A percentile compares a stretch with the other conserved stretches of the same genome.
These are phyloP conservation scores for Eutrema japonicum DNA, from an alignment of 345 rosid species.

Conservation along the genomic window DNA sequence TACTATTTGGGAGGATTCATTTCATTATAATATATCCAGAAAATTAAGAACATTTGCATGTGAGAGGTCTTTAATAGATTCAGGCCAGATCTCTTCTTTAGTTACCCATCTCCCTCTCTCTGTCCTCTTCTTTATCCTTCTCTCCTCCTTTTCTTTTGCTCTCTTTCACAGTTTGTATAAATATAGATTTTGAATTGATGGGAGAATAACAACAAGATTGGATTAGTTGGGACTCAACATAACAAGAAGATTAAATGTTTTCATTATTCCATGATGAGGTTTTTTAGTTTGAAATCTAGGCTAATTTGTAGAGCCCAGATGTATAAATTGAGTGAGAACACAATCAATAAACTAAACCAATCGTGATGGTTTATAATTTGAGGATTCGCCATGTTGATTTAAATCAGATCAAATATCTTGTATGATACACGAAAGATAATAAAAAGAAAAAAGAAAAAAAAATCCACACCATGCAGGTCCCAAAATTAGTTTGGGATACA, in stretches of 20 bases:
- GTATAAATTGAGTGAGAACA: neutral
- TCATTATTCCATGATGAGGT: neutral
- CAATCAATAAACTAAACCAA: neutral
- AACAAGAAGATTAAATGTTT: neutral
- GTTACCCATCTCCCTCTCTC: conserved; percentile 32
- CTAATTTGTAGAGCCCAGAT: neutral
- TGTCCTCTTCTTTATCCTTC: conserved; percentile 25
- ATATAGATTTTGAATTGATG: neutral
- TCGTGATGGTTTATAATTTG: neutral
- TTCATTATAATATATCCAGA: neutral
- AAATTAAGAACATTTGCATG: conserved; percentile 33
- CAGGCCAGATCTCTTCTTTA: conserved; percentile 34
- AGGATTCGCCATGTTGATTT: neutral
- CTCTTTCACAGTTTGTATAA: neutral
- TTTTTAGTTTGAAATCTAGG: neutral
- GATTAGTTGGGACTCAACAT: conserved; percentile 1
- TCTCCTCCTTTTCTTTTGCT: conserved; percentile 4
- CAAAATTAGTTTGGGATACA: neutral
- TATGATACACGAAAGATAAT: neutral
- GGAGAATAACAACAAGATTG: neutral
- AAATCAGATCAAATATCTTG: neutral
- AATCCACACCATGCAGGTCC: neutral
- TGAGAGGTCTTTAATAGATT: conserved; percentile 34
- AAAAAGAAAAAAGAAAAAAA: neutral
- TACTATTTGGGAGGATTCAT: neutral